A percentile compares a stretch with the other conserved stretches of the same genome.
Evolutionary conservation across 108 stramenopile genomes (phyloP).

Genomic region (Aurantiochytrium sp.): DNA sequence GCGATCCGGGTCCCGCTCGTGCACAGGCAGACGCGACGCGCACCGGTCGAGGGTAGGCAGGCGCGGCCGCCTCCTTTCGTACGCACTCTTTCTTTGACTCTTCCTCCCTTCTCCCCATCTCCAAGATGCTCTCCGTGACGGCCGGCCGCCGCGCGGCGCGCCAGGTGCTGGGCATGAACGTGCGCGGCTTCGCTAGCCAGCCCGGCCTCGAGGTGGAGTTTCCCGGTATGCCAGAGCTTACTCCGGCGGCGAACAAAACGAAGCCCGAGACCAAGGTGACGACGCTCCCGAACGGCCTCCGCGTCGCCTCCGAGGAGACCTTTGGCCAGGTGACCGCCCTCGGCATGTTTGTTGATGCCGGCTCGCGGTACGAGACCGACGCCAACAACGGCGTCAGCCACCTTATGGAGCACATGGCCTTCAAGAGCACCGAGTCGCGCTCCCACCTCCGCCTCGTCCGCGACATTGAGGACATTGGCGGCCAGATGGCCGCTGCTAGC

Average conservation of each 20-base stretch:
- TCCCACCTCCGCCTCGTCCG: constrained; percentile 52
- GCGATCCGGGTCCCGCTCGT: too few species aligned
- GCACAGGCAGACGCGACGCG: too few species aligned
- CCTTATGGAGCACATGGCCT: constrained; percentile 82
- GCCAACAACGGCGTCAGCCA: constrained; percentile 71
- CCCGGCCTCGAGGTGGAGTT: not conserved
- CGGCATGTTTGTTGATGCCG: constrained; percentile 68
- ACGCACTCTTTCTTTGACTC: too few species aligned
- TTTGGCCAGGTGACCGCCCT: constrained; percentile 71
- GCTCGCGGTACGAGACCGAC: constrained; percentile 68
- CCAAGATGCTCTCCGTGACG: not conserved
- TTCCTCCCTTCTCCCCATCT: too few species aligned
- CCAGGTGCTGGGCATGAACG: not conserved
- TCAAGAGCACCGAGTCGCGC: constrained; percentile 62
- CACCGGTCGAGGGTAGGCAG: too few species aligned
- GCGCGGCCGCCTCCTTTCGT: too few species aligned
- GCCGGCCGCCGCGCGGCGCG: not conserved
- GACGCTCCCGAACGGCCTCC: constrained; percentile 72
- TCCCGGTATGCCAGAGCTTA: constrained; percentile 31
- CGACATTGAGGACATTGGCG: constrained; percentile 67
- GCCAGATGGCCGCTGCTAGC: constrained; percentile 11
- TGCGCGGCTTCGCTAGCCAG: not conserved
- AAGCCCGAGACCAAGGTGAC: constrained; percentile 69
- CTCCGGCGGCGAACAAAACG: not conserved
- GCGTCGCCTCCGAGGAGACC: constrained; percentile 78